Base-by-base conservation (phyloP, 2,329 filamentous ascomycete genomes). In the Aureobasidium sp. region DNA sequence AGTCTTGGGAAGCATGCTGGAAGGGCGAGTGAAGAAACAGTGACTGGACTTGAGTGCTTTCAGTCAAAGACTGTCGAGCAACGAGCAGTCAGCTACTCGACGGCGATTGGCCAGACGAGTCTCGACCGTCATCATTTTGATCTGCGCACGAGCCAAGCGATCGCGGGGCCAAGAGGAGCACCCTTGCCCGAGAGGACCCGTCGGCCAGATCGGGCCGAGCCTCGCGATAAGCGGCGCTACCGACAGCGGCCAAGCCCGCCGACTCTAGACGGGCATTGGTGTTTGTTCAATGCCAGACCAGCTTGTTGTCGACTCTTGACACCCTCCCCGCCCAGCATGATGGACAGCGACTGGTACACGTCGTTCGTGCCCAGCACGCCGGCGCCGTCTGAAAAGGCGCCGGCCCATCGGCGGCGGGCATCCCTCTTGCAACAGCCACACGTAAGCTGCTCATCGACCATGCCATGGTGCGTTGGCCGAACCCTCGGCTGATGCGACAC, bases 311-410 rank as follows among this genome's bases (percentile, higher is more conserved):
- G 11, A 35, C 19, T 40, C 33, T 19, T 35, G 8, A 19, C 21
- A 38, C 4, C 15, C 10, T n/a, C 10, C 29, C 33, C 29, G 53
- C 37, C 37, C 47, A 61, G 8, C 13, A 63, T 49, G 29, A 73
- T 73, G 71, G 89, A 93, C 74, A 89, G 93, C 73, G 85, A 87
- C 31, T 93, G 89, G 88, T 90, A 92, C 75, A 89, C 74, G 67
- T 74, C 82, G 71, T 86, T 90, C 42, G 83, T 89, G 65, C 82
- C 87, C 27, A 83, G 87, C 60, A 9, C 55, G 10, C 74, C 82
- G 58, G 75, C 80, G 61, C 75, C 79, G 64, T 81, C 79, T 67
- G 73, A 77, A 25, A 75, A 78, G 42, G 68, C 74, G 50, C 66
- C 78, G 46, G 80, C 80, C 54, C 87, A 88, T 69, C 82, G 81